Base-by-base conservation (phyloP, 129 eudicot species). In the Flaveria trinervia region DNA sequence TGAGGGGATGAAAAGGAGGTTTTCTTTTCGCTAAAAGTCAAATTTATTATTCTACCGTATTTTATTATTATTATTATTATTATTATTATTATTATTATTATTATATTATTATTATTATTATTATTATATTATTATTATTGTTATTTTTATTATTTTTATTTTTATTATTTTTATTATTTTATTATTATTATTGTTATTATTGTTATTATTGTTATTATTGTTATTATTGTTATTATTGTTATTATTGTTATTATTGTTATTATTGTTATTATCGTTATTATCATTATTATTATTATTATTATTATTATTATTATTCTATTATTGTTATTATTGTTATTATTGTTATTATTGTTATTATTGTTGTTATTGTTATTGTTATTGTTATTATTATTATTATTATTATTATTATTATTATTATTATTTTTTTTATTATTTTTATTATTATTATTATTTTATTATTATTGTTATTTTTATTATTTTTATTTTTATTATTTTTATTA, bases 11-110 rank as follows among this genome's bases (percentile, higher is more conserved):
- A 74, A 74, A 81, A 83, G 65, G 39, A 45, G 30, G 64, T 33
- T 73, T 77, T 73, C 72, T 83, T 75, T 81, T 67, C 10, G 65
- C 52, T 46, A 61, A 80, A 84, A 83, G 81, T 83, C 81, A 79
- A 68, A 61, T 74, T 22, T 59, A n/a, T 64, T 39, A 72, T 76
- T 81, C 81, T 41, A 69, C 14, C 3, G 15, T 44, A 44, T n/a
- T n/a, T 15, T 57, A 14, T 43, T 26, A 26, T 23, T 23, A 23
- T 23, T 26, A 26, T 26, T 26, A 1, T 1, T 26, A 26, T 26
- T 26, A 23, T 15, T 57, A 14, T 43, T 26, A 26, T 23, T 23
- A 23, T 23, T 26, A 26, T 26, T 26, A 1, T 1, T 26, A 26
- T 26, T 26, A n/a, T n/a, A n/a, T n/a, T n/a, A n/a, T n/a, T n/a